Conservation (phyloP, 352 stramenopile genomes). For the Thraustochytrium sp. region DNA sequence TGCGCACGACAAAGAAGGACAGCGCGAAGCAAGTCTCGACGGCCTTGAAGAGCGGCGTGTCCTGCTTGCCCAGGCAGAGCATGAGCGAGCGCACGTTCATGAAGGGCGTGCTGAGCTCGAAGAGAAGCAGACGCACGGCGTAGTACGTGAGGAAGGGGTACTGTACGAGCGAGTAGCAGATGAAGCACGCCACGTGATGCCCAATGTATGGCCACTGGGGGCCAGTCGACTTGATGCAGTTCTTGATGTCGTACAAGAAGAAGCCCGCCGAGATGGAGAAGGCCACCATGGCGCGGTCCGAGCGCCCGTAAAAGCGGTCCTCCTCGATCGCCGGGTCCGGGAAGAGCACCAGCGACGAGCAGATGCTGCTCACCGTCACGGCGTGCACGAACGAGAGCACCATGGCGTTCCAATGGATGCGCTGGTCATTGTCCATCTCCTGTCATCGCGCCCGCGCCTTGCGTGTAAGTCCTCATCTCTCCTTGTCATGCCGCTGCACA, state of each 20-base stretch:
- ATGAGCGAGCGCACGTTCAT: constrained; percentile 16
- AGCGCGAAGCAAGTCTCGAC: background rate
- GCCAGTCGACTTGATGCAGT: constrained; percentile 7
- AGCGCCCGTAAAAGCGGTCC: background rate
- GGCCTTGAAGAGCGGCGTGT: background rate
- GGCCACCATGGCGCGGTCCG: background rate
- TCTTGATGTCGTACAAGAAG: constrained; percentile 31
- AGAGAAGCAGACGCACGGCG: constrained; percentile 13
- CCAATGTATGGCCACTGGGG: constrained; percentile 16
- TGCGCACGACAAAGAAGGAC: constrained; percentile 23
- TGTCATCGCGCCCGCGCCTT: too few relatives aligned
- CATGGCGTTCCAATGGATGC: background rate
- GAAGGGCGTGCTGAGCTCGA: constrained; percentile 35
- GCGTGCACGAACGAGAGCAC: constrained; percentile 1
- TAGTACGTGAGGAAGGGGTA: constrained; percentile 38
- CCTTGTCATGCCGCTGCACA: too few relatives aligned
- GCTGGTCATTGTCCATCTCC: background rate
- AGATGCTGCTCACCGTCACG: background rate
- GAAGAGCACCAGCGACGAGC: background rate
- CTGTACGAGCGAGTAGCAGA: constrained; percentile 35
- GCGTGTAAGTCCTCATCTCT: too few relatives aligned
- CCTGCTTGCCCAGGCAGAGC: background rate
- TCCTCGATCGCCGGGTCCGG: constrained; percentile 6
- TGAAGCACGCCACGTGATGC: constrained; percentile 18
- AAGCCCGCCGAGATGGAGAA: constrained; percentile 20